phyloP scores from a whole-genome alignment of 345 rosid species.

The Acer saccharum region DNA sequence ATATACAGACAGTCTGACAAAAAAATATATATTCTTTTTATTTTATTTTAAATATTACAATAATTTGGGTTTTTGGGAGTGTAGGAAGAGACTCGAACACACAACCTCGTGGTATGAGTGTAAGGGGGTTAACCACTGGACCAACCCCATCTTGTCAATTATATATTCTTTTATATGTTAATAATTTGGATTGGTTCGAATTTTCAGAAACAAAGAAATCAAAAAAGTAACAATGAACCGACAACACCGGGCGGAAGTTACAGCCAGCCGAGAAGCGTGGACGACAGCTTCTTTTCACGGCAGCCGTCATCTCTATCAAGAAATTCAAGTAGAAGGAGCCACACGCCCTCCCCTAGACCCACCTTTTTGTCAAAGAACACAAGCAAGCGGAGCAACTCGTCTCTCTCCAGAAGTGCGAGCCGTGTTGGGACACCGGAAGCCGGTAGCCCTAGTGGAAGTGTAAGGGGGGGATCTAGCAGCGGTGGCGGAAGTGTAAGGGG shows the following conservation, averaged over 20 bases:
- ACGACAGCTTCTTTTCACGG: slow-evolving; percentile 47
- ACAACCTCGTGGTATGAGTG: too few species aligned
- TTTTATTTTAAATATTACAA: too few species aligned
- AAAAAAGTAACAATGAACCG: slow-evolving; percentile 26
- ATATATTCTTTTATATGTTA: background rate
- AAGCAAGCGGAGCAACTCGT: slow-evolving; percentile 17
- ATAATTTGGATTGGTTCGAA: background rate
- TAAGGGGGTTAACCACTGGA: too few species aligned
- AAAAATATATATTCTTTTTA: background rate
- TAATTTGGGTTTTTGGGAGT: too few species aligned
- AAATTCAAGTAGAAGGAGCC: slow-evolving; percentile 42
- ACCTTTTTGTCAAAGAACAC: slow-evolving; percentile 34
- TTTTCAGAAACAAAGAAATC: slow-evolving; percentile 32
- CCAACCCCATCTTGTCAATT: too few species aligned
- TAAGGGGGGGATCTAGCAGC: background rate
- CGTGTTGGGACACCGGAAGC: background rate
- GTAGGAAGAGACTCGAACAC: too few species aligned
- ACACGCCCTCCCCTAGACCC: slow-evolving; percentile 48
- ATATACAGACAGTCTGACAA: background rate
- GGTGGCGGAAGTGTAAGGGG: background rate
- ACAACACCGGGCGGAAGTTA: slow-evolving; percentile 19
- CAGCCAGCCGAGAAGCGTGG: slow-evolving; percentile 27
- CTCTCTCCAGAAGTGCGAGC: slow-evolving; percentile 8
- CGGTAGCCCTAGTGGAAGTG: background rate
- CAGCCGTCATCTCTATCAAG: slow-evolving; percentile 36